These are phyloP conservation scores for Stentor coeruleus DNA, from an alignment of 73 alveolate species.

Conservation along the genomic window DNA sequence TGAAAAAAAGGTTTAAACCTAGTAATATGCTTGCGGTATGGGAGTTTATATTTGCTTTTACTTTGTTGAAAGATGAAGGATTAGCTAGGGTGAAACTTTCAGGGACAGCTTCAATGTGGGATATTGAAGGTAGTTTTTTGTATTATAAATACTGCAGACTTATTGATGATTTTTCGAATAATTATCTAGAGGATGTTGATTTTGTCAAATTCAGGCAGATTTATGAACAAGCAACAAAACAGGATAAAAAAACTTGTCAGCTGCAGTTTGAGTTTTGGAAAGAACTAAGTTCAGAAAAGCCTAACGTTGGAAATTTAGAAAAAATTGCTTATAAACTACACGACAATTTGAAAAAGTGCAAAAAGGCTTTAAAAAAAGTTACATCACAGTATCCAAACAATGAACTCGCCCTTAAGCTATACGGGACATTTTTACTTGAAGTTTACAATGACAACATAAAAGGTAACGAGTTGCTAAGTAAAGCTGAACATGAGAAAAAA, in stretches of 20 bases:
- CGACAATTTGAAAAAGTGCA: not conserved
- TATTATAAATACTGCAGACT: not conserved
- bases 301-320: not conserved
- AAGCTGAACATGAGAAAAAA: conserved; percentile 19
- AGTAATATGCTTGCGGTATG: not conserved
- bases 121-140: not conserved
- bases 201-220: conserved; percentile 5
- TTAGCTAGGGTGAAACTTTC: not conserved
- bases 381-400: not conserved
- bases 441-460: not conserved
- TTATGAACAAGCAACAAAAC: conserved; percentile 6
- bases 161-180: not conserved
- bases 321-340: not conserved
- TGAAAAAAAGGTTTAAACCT: not conserved
- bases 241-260: not conserved
- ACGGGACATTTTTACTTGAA: conserved; percentile 22
- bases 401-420: not conserved
- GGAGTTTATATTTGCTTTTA: not conserved
- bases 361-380: not conserved
- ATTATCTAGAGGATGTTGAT: conserved; percentile 1
- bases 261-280: conserved; percentile 14
- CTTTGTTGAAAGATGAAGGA: not conserved
- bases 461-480: conserved; percentile 15
- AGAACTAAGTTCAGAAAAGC: conserved; percentile 8
- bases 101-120: not conserved